Conservation (phyloP, 2,329 filamentous ascomycete species). For the Pleomassaria siparia region DNA sequence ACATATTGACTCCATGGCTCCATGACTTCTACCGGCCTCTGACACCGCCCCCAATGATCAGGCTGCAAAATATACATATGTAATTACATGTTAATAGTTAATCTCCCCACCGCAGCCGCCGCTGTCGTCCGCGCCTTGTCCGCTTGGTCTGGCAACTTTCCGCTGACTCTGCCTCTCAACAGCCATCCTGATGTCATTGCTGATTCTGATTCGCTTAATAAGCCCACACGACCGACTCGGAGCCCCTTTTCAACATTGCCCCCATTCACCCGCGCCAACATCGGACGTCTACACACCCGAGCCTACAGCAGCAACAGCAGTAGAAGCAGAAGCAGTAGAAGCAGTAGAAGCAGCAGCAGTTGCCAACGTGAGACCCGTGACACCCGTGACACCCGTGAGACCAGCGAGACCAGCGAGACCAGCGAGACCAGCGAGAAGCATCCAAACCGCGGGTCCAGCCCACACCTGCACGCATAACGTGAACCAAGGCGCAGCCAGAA, state of each 20-base stretch:
- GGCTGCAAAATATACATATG: background rate
- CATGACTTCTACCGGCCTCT: too few relatives aligned
- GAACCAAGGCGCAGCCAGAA: constrained; percentile 16
- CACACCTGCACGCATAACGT: constrained; percentile 23
- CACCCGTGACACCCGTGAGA: too few relatives aligned
- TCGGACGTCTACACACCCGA: background rate
- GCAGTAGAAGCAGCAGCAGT: too few relatives aligned
- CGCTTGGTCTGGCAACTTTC: too few relatives aligned
- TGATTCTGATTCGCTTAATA: background rate
- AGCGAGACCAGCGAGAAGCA: constrained; percentile 2
- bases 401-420: too few relatives aligned
- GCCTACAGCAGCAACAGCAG: background rate
- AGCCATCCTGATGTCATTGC: background rate
- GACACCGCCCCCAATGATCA: too few relatives aligned
- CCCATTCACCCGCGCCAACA: background rate
- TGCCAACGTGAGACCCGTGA: too few relatives aligned
- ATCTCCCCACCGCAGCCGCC: background rate
- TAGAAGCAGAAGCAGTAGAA: too few relatives aligned
- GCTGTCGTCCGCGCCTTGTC: background rate
- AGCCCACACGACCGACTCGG: background rate
- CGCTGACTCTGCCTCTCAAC: background rate
- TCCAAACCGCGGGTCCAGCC: constrained; percentile 3
- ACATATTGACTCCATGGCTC: too few relatives aligned
- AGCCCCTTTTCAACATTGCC: background rate
- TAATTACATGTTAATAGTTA: too few relatives aligned